Percentiles rank a stretch among this genome's conserved stretches.
Evolutionary conservation across 2,329 filamentous ascomycete genomes (phyloP).

Genomic region (Fusarium lyarnte): DNA sequence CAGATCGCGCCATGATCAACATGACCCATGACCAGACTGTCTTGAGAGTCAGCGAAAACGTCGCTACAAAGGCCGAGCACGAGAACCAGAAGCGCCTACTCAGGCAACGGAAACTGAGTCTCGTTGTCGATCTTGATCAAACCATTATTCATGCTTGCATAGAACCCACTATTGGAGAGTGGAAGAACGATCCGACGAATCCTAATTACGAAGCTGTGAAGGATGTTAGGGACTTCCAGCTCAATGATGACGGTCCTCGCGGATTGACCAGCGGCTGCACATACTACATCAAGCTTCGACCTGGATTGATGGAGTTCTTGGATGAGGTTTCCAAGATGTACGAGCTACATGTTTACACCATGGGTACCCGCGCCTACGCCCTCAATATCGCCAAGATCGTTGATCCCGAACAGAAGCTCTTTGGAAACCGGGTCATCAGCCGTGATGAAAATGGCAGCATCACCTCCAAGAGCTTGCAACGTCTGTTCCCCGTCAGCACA

Average conservation of each 20-base stretch:
- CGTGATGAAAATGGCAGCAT: slow-evolving; percentile 97
- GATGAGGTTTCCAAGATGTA: slow-evolving; percentile 81
- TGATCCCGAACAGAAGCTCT: slow-evolving; percentile 87
- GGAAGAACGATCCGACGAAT: slow-evolving; percentile 88
- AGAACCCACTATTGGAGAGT: slow-evolving; percentile 94
- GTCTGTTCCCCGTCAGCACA: slow-evolving; percentile 94
- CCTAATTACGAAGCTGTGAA: slow-evolving; percentile 92
- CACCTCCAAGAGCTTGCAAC: slow-evolving; percentile 86
- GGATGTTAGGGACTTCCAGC: slow-evolving; percentile 87
- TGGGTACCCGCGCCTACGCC: slow-evolving; percentile 98
- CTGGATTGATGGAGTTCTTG: slow-evolving; percentile 84
- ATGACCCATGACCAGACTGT: slow-evolving; percentile 93
- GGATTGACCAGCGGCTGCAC: slow-evolving; percentile 78
- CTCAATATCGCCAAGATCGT: slow-evolving; percentile 91
- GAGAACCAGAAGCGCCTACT: slow-evolving; percentile 87
- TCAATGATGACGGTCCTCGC: slow-evolving; percentile 83
- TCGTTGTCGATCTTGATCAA: slow-evolving; percentile 97
- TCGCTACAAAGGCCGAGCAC: slow-evolving; percentile 84
- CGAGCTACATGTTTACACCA: slow-evolving; percentile 98
- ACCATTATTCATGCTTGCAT: slow-evolving; percentile 99
- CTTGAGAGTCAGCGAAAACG: slow-evolving; percentile 83
- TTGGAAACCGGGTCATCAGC: slow-evolving; percentile 94
- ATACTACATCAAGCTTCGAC: slow-evolving; percentile 98
- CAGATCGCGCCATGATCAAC: slow-evolving; percentile 88
- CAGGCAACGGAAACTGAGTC: slow-evolving; percentile 81